A percentile compares a stretch with the other conserved stretches of the same genome.
phyloP scores from a whole-genome alignment of 1,284 basidiomycete species.

The Marasmius tenuissimus region DNA sequence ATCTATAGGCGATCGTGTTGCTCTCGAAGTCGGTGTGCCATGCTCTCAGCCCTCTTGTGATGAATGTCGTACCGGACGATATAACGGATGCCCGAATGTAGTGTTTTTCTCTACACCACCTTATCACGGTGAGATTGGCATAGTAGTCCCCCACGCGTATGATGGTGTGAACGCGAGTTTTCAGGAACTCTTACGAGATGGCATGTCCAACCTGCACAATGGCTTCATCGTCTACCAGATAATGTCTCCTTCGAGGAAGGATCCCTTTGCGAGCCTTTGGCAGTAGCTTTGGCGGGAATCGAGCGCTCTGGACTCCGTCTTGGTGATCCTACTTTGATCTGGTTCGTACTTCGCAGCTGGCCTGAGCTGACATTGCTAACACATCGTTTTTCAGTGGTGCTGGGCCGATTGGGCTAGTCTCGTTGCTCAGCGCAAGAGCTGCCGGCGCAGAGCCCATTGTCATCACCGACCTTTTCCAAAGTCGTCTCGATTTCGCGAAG shows the following conservation, averaged over 20 bases:
- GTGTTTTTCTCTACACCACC: conserved; percentile 71
- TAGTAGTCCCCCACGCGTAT: not conserved
- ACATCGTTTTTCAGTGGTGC: conserved; percentile 51
- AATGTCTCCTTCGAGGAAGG: conserved; percentile 63
- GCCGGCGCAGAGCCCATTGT: conserved; percentile 78
- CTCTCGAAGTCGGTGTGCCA: conserved; percentile 64
- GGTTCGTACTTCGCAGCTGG: conserved; percentile 31
- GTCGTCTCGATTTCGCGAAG: conserved; percentile 81
- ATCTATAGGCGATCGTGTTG: conserved; percentile 61
- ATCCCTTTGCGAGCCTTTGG: conserved; percentile 60
- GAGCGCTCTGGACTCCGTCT: conserved; percentile 60
- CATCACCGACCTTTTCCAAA: conserved; percentile 80
- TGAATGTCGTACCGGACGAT: conserved; percentile 56
- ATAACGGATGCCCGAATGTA: conserved; percentile 61
- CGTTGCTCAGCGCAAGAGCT: conserved; percentile 78
- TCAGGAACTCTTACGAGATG: conserved; percentile 58
- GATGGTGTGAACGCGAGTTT: not conserved
- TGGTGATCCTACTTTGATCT: conserved; percentile 58
- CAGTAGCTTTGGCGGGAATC: conserved; percentile 63
- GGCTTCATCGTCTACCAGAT: conserved; percentile 61
- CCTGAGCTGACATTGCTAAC: not conserved
- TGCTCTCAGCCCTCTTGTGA: conserved; percentile 60
- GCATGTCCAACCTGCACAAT: conserved; percentile 64
- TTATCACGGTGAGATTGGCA: conserved; percentile 46
- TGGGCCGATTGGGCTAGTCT: conserved; percentile 84